Conservation (phyloP, 768 basidiomycete species). For the Leccinum barrowsii region DNA sequence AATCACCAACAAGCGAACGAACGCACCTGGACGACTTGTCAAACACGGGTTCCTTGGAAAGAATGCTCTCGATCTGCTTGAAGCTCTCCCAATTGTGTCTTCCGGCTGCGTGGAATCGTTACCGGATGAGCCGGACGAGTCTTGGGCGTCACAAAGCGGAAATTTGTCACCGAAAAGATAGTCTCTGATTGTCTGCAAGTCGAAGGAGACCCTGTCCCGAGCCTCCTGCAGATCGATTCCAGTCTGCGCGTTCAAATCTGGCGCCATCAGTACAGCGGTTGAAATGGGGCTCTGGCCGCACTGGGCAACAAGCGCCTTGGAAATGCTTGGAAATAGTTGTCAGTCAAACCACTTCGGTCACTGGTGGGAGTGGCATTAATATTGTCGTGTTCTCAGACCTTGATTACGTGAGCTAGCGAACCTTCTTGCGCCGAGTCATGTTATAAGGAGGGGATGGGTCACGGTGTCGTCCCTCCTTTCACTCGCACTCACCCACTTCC, state of each 20-base stretch:
- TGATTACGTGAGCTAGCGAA: too few relatives aligned
- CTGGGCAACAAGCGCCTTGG: too few relatives aligned
- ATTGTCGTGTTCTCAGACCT: too few relatives aligned
- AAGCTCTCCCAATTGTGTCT: constrained; percentile 48
- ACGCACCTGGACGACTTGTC: constrained; percentile 54
- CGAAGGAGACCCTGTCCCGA: constrained; percentile 40
- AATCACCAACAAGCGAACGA: neutral
- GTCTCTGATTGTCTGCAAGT: constrained; percentile 41
- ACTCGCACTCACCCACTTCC: too few relatives aligned
- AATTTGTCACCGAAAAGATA: constrained; percentile 48
- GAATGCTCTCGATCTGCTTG: constrained; percentile 39
- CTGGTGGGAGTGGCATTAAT: too few relatives aligned
- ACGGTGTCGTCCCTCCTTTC: too few relatives aligned
- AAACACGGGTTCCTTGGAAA: constrained; percentile 56
- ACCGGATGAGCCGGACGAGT: neutral
- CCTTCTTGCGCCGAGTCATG: too few relatives aligned
- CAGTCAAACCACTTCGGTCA: too few relatives aligned
- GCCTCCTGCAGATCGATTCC: constrained; percentile 51
- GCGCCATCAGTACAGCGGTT: neutral
- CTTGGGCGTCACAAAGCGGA: neutral
- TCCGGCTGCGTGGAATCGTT: constrained; percentile 39
- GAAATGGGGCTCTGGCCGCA: too few relatives aligned
- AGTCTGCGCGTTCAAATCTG: constrained; percentile 43
- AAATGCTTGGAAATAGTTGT: too few relatives aligned
- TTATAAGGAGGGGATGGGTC: too few relatives aligned